Evolutionary conservation across 2,329 filamentous ascomycete genomes (phyloP), one percentile per base, ranked within the genome.

Genomic region (Amylocarpus encephaloides): DNA sequence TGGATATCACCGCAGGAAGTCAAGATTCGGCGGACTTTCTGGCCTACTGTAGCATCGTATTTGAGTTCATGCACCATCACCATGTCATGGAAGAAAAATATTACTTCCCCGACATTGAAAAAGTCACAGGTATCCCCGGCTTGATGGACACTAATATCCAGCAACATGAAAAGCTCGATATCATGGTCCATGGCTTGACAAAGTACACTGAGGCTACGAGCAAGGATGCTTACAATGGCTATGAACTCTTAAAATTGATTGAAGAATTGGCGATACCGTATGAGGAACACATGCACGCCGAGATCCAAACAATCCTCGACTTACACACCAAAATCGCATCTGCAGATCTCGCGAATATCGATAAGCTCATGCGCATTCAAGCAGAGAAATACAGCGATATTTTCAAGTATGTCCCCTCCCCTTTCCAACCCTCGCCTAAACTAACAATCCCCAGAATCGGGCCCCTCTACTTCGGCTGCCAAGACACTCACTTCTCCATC

Each of bases 31-130:
- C 64, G 18, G 56, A 62, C 10, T 67, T 66, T 50, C 56, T 66
- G 6, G 50, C 56, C 2, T 63, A 62, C 10, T 70, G 66, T 64
- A 56, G 55, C 15, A 62, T 66, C 13, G 64, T 62, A 34, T 58
- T 54, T 33, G 55, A 56, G 6, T 59, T 59, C 35, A 63, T 70
- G 5, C 55, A 68, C 34, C 65, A 69, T 50, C 68, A 70, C 50
- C 68, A 70, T 49, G 45, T 56, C 1, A 52, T 59, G 33, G 68
- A 70, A 48, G 68, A 70, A 44, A 50, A 40, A 0, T 50, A 59
- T 40, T 66, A 68, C 22, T 70, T 71, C 48, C 67, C 68, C 1
- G 62, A 58, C 29, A 52, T 69, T 5, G 64, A 66, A 29, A 60
- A 59, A n/a, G 54, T 66, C 16, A 62, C 61, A 6, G 58, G 61